These are phyloP conservation scores for Pelargonium fulgidum DNA, from an alignment of 441 rosid species.

Conservation along the genomic window DNA sequence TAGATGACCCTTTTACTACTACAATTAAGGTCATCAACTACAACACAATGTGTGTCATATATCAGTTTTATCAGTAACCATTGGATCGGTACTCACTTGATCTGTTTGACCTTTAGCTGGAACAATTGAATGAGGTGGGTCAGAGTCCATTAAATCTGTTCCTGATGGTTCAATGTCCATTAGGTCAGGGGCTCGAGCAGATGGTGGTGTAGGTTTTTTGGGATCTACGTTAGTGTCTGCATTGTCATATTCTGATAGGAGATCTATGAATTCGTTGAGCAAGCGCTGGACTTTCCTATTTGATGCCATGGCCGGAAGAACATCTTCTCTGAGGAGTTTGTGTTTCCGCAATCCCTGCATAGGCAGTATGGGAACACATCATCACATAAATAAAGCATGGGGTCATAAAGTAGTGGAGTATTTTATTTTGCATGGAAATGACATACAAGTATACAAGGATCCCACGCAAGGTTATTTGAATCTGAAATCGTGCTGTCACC, in stretches of 20 bases:
- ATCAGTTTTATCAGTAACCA: background rate
- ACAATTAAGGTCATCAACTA: too few relatives aligned
- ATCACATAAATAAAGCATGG: background rate
- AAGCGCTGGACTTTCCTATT: constrained; percentile 93
- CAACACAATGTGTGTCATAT: too few relatives aligned
- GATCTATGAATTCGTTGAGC: constrained; percentile 87
- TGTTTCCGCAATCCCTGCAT: constrained; percentile 85
- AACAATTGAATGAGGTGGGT: constrained; percentile 21
- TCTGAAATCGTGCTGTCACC: constrained; percentile 46
- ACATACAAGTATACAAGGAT: constrained; percentile 77
- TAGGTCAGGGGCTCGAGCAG: constrained; percentile 18
- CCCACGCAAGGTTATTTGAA: constrained; percentile 55
- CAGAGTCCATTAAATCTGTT: constrained; percentile 12
- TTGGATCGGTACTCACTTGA: background rate
- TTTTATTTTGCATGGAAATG: constrained; percentile 6
- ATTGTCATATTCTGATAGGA: constrained; percentile 71
- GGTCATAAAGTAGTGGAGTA: background rate
- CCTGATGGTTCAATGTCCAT: constrained; percentile 27
- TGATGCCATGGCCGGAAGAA: constrained; percentile 94
- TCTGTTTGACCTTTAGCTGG: constrained; percentile 24
- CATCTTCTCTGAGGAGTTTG: constrained; percentile 74
- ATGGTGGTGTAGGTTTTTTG: constrained; percentile 16
- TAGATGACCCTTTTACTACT: too few relatives aligned
- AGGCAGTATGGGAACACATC: constrained; percentile 1
- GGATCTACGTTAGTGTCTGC: constrained; percentile 29